These are phyloP conservation scores for Excoecaria agallocha DNA, from an alignment of 345 rosid genomes.

Conservation along the genomic window DNA sequence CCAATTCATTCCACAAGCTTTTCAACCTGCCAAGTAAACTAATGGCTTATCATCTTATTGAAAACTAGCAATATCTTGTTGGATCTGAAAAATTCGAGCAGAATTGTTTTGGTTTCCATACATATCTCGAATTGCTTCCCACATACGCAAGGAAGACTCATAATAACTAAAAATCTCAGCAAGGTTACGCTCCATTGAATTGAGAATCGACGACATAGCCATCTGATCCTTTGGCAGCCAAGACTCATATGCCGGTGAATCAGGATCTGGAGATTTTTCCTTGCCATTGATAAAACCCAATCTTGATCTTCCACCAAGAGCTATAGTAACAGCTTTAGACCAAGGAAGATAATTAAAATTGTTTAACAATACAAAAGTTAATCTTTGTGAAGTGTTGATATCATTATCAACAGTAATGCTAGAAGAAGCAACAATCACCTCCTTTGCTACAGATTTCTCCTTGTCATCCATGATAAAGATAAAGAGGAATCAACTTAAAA, in stretches of 20 bases:
- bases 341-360: background rate
- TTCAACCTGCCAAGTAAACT: too few species aligned
- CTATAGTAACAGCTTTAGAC: background rate
- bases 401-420: too few species aligned
- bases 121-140: background rate
- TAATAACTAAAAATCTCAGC: background rate
- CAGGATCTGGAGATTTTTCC: background rate
- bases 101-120: too few species aligned
- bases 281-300: slow-evolving; percentile 9
- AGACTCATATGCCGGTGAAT: background rate
- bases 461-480: too few species aligned
- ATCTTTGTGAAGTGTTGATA: too few species aligned
- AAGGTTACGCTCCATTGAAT: background rate
- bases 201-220: background rate
- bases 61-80: too few species aligned
- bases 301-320: background rate
- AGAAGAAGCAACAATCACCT: too few species aligned
- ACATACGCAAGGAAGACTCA: background rate
- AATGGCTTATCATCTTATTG: too few species aligned
- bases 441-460: too few species aligned
- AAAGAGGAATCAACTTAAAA: too few species aligned
- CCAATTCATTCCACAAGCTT: too few species aligned
- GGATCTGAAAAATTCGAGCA: too few species aligned
- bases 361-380: background rate
- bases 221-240: background rate